Evolutionary conservation across 1,284 basidiomycete genomes (phyloP), one percentile per base, ranked within the genome.

Genomic region (Veloporphyrellus conicus): DNA sequence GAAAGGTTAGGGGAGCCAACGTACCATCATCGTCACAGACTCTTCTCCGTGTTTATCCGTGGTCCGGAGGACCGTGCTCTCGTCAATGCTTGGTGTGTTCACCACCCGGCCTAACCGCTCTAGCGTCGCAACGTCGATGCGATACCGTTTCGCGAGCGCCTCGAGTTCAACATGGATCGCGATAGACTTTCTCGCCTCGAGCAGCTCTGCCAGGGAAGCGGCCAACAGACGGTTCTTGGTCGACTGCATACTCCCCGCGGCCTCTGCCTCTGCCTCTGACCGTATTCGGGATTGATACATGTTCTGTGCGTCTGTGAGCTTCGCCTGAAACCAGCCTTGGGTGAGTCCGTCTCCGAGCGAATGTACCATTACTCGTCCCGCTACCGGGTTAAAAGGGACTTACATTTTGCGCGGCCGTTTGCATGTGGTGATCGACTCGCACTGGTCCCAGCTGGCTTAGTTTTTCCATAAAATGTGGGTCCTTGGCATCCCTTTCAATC

Each of bases 391-490:
- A 14, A 15, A 31, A 31, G 7, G 7, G 6, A 15, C 33, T 64
- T 63, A 87, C 87, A 12, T 76, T 66, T 52, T 69, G 74, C 42
- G 82, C 58, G 6, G 75, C 68, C 50, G 33, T 34, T 19, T 75
- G 68, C 78, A 79, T 79, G 58, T 77, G 76, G 61, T 79, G 84
- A 64, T 82, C 81, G 18, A 93, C 86, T 18, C 69, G 71, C 7
- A 92, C 90, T 22, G 78, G 83, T 1, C 90, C 90, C 4, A 93
- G 69, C 36, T 69, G 74, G 54, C 62, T 80, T 41, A 93, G 68
- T 58, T 90, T 91, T 27, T 79, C 72, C 59, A 88, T 64, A 50
- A 92, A 82, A 44, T 92, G 80, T 1, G 88, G 87, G 62, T 93
- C 90, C 54, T 71, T 74, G 7, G 79, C 78, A 60, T 93, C 89